Base-by-base conservation (phyloP, 1,284 basidiomycete species). In the Sanguinoderma infundibulare region DNA sequence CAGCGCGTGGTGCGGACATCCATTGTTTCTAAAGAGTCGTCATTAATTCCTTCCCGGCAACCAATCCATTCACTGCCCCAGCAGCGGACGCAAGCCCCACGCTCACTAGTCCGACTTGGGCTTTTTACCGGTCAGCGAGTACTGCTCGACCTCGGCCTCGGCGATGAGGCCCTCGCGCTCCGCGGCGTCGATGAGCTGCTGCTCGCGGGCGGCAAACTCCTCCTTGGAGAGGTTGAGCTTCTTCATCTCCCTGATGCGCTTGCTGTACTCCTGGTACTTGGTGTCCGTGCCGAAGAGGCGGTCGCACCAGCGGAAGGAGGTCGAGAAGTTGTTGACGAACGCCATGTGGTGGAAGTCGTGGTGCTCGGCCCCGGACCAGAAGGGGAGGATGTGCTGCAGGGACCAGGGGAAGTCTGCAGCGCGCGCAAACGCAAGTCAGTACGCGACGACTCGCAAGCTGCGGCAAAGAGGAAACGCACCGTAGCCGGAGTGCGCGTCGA, bases 311-410 rank as follows among this genome's bases (percentile, higher is more conserved):
- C 95, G 86, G 87, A 97, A 97, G 17, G 90, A 93, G 34, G 95
- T 96, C 20, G 92, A 91, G 77, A 85, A 96, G 82, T 95, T 96
- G 83, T 94, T 94, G 59, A 87, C 86, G 79, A 94, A 94, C 1
- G 91, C 89, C 92, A 94, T 94, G 79, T 96, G 94, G 77, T 96
- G 95, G 86, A 94, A 96, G 74, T 96, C 96, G 77, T 98, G 96
- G 82, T 98, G 96, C 73, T 99, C 98, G 0, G 97, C 98, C 53
- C 98, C 97, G 26, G 95, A 95, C 97, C 97, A 99, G 86, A 98
- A 95, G 3, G 97, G 97, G 32, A 99, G 63, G 72, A 95, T 90
- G 82, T 97, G 90, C 72, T 96, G 91, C 64, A 99, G 83, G n/a
- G 94, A 97, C 95, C 95, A 97, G 4, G 95, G 95, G 85, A 98